Evolutionary conservation across 495 filamentous ascomycete genomes (phyloP).

Genomic region (Aspergillus affinis): DNA sequence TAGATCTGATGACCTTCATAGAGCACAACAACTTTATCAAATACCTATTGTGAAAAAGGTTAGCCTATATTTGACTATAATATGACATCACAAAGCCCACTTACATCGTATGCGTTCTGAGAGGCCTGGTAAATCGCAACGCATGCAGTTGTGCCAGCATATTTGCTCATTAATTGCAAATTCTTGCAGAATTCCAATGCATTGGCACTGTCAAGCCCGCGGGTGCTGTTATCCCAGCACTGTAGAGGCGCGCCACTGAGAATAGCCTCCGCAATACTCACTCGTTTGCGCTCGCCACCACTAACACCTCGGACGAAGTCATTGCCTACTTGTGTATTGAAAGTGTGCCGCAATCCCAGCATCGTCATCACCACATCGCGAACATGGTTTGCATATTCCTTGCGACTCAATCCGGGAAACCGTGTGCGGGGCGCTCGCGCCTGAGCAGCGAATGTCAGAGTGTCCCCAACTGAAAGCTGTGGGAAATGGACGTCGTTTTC

Average conservation of each 20-base stretch:
- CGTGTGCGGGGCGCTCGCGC: slow-evolving; percentile 42
- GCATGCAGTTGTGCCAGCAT: slow-evolving; percentile 65
- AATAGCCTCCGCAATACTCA: slow-evolving; percentile 52
- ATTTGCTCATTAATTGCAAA: slow-evolving; percentile 64
- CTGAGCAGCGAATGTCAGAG: slow-evolving; percentile 55
- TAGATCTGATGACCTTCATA: slow-evolving; percentile 64
- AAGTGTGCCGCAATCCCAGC: slow-evolving; percentile 51
- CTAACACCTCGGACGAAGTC: slow-evolving; percentile 74
- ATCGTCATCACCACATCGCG: slow-evolving; percentile 37
- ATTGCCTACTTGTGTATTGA: slow-evolving; percentile 56
- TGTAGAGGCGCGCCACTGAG: slow-evolving; percentile 64
- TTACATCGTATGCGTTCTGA: slow-evolving; percentile 69
- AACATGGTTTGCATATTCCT: slow-evolving; percentile 41
- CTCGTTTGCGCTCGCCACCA: slow-evolving; percentile 75
- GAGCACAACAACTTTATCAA: slow-evolving; percentile 58
- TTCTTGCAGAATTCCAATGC: slow-evolving; percentile 69
- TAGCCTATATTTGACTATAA: slow-evolving; percentile 15
- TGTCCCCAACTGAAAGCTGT: slow-evolving; percentile 60
- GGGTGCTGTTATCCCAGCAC: slow-evolving; percentile 81
- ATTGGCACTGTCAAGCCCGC: slow-evolving; percentile 77
- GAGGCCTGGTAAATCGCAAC: slow-evolving; percentile 79
- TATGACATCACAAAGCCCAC: slow-evolving; percentile 23
- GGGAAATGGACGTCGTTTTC: slow-evolving; percentile 63
- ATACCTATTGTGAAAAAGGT: slow-evolving; percentile 20
- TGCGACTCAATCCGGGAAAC: slow-evolving; percentile 36